These are phyloP conservation scores for Grifola frondosa DNA, from an alignment of 1,284 basidiomycete genomes.

Conservation along the genomic window DNA sequence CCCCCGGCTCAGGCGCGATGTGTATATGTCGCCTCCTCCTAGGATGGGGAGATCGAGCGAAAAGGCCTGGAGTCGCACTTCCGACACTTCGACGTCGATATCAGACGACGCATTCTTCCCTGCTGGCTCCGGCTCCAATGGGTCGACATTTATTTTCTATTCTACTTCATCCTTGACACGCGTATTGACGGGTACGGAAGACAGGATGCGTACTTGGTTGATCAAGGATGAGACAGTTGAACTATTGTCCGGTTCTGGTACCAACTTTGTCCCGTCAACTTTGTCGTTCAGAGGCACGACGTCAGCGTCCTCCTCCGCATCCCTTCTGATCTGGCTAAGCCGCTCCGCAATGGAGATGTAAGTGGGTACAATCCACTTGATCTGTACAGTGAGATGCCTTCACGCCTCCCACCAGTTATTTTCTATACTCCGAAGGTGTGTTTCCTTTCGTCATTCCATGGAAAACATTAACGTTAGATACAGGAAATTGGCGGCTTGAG, in stretches of 20 bases:
- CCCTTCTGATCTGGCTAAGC: too few relatives aligned
- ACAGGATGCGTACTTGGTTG: slow-evolving; percentile 13
- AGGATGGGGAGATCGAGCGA: slow-evolving; percentile 40
- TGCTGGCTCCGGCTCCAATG: slow-evolving; percentile 32
- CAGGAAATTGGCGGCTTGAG: slow-evolving; percentile 93
- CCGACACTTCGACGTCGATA: slow-evolving; percentile 34
- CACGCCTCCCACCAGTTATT: slow-evolving; percentile 93
- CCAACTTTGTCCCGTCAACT: too few relatives aligned
- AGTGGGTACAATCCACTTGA: too few relatives aligned
- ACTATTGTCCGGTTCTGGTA: too few relatives aligned
- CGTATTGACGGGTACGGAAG: slow-evolving; percentile 12
- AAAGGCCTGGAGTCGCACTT: slow-evolving; percentile 24
- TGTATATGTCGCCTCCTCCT: slow-evolving; percentile 61
- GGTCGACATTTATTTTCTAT: slow-evolving; percentile 31
- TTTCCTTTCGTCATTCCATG: slow-evolving; percentile 1
- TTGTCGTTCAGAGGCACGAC: too few relatives aligned
- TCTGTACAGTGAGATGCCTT: slow-evolving; percentile 99
- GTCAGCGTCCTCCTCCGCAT: too few relatives aligned
- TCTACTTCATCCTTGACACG: slow-evolving; percentile 27
- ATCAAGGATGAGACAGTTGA: too few relatives aligned
- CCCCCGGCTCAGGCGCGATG: slow-evolving; percentile 46
- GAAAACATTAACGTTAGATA: slow-evolving; percentile 8
- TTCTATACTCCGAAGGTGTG: slow-evolving; percentile 87
- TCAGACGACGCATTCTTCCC: slow-evolving; percentile 61
- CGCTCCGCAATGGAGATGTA: too few relatives aligned